These are phyloP conservation scores for Fusarium dlaminii DNA, from an alignment of 2,329 filamentous ascomycete species.

Conservation along the genomic window DNA sequence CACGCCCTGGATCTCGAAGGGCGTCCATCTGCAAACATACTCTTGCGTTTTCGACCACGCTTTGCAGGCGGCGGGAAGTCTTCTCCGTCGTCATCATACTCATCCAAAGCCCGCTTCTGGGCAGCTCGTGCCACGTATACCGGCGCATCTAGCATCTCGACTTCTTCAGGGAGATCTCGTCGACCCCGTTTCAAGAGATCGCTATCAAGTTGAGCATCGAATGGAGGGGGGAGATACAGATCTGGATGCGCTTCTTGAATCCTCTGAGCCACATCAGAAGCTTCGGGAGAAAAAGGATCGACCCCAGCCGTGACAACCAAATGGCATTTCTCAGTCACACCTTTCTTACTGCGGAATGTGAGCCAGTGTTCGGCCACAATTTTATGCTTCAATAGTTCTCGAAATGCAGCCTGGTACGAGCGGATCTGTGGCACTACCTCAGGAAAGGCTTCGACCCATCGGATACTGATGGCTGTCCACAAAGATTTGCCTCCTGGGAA, in stretches of 20 bases:
- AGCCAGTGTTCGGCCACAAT: slow-evolving; percentile 54
- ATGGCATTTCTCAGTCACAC: slow-evolving; percentile 56
- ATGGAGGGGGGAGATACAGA: slow-evolving; percentile 42
- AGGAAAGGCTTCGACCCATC: slow-evolving; percentile 56
- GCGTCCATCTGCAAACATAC: neutral
- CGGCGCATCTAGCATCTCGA: slow-evolving; percentile 61
- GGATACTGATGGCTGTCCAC: slow-evolving; percentile 57
- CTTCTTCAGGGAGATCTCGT: slow-evolving; percentile 52
- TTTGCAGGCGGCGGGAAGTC: slow-evolving; percentile 30
- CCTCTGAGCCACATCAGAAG: slow-evolving; percentile 55
- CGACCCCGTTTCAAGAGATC: slow-evolving; percentile 45
- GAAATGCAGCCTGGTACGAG: slow-evolving; percentile 51
- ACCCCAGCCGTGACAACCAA: slow-evolving; percentile 55
- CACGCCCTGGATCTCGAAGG: slow-evolving; percentile 7
- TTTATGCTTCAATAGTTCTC: slow-evolving; percentile 50
- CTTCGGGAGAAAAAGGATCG: slow-evolving; percentile 54
- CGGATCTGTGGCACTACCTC: slow-evolving; percentile 54
- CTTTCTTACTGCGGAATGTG: slow-evolving; percentile 53
- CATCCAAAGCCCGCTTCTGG: slow-evolving; percentile 45
- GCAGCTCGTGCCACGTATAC: slow-evolving; percentile 57
- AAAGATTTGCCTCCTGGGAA: slow-evolving; percentile 62
- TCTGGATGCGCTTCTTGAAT: slow-evolving; percentile 59
- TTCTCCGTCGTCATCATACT: slow-evolving; percentile 33
- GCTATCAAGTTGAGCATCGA: slow-evolving; percentile 24
- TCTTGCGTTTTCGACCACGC: slow-evolving; percentile 35